Evolutionary conservation across 2,329 filamentous ascomycete genomes (phyloP).

Genomic region (Alternaria triticina): DNA sequence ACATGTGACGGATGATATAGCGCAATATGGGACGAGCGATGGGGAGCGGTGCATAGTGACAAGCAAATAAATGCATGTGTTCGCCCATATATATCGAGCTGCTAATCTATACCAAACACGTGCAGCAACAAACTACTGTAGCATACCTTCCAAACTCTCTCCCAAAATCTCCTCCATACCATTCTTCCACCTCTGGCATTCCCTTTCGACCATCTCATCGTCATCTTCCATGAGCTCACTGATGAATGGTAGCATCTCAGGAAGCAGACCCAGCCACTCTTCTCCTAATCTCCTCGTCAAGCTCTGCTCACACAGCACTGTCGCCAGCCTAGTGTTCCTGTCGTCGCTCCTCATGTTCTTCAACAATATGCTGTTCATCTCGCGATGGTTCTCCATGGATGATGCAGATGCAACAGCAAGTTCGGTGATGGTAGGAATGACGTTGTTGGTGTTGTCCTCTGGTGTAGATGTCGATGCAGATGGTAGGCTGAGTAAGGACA

Average conservation of each 20-base stretch:
- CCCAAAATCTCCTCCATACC: constrained; percentile 88
- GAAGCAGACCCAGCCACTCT: constrained; percentile 89
- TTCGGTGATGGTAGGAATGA: constrained; percentile 79
- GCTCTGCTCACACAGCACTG: constrained; percentile 79
- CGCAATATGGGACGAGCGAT: not conserved
- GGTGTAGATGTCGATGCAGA: constrained; percentile 18
- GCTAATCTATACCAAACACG: not conserved
- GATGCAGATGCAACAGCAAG: constrained; percentile 79
- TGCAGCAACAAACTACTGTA: constrained; percentile 65
- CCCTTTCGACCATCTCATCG: constrained; percentile 88
- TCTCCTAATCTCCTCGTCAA: constrained; percentile 84
- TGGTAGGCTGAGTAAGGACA: constrained; percentile 62
- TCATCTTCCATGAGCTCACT: constrained; percentile 96
- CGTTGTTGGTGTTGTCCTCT: constrained; percentile 52
- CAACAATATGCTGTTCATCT: constrained; percentile 80
- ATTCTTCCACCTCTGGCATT: constrained; percentile 88
- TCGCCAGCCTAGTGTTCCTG: constrained; percentile 76
- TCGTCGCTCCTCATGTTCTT: constrained; percentile 77
- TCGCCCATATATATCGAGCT: not conserved
- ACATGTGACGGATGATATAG: not conserved
- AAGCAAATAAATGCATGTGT: not conserved
- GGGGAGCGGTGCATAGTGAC: not conserved
- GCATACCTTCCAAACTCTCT: constrained; percentile 89
- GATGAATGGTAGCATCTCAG: constrained; percentile 96
- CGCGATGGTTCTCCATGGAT: constrained; percentile 88